Conservation (phyloP, 805 yeast genomes). For the Grigorovia transvaalensis region DNA sequence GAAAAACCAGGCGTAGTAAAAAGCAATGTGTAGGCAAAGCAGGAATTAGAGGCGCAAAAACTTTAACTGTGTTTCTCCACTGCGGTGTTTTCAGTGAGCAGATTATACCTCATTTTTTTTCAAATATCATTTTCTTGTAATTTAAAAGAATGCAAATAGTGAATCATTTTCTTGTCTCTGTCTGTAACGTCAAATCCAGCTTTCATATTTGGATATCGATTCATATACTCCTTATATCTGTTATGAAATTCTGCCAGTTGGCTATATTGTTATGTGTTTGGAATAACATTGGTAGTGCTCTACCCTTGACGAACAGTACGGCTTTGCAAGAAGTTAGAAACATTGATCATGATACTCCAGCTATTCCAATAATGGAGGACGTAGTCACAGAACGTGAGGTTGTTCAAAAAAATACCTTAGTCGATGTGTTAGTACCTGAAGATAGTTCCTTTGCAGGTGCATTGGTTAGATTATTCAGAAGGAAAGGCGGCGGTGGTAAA, state of each 20-base stretch:
- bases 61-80: too few species aligned
- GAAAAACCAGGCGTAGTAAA: too few species aligned
- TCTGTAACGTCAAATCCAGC: too few species aligned
- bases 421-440: not conserved
- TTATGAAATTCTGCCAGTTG: not conserved
- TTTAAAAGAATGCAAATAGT: too few species aligned
- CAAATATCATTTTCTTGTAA: too few species aligned
- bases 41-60: too few species aligned
- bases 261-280: not conserved
- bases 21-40: too few species aligned
- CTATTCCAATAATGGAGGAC: too few species aligned
- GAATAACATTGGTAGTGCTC: not conserved
- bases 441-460: not conserved
- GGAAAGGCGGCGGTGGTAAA: conserved; percentile 2
- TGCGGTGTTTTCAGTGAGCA: too few species aligned
- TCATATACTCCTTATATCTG: not conserved
- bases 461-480: not conserved
- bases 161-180: too few species aligned
- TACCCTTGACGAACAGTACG: not conserved
- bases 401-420: not conserved
- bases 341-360: not conserved
- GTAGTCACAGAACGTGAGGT: not conserved
- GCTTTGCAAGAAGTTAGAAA: not conserved
- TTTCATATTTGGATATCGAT: too few species aligned
- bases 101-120: too few species aligned